Evolutionary conservation across 106 monocot genomes (phyloP), one percentile per base, ranked within the genome.

Genomic region (Apostasia ramifera): DNA sequence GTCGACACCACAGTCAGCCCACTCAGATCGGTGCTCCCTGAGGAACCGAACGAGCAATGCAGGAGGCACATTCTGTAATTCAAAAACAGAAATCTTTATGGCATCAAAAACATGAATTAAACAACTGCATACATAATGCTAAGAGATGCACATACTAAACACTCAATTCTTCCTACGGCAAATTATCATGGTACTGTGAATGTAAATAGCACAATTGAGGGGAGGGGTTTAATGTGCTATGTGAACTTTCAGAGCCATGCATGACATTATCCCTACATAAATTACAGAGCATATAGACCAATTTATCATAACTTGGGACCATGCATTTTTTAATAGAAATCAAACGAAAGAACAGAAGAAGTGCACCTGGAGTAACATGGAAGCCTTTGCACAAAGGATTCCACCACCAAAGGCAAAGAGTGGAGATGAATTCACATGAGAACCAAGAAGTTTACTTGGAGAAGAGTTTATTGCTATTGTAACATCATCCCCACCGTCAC

Each of bases 21-120:
- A 95, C 68, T 91, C 88, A 2, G 95, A 95, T 37, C 95, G 91
- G 38, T 95, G 95, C 66, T 91, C 91, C 76, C 95, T 86, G 73
- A 95, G 62, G 69, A 91, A 95, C 13, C 85, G 81, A 50, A 95
- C 81, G 11, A 95, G 73, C 53, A 86, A 78, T 45, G 80, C 85
- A 61, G 95, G 86, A 56, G 91, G 78, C 39, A 95, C 91, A 78
- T 86, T 81, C 95, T 94, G 73, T 38, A 63, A 75, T 56, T 3
- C 4, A 55, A 53, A 78, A 10, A 46, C 42, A 40, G 62, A 62
- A 40, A 60, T 26, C 26, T 26, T 26, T 26, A 26, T 26, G 26
- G 26, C 26, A 0, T 26, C 26, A 26, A 26, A 26, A 26, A 26
- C 26, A 26, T 26, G 26, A 26, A 26, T 26, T 26, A 26, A 26